Evolutionary conservation across 352 stramenopile genomes (phyloP), one percentile per base, ranked within the genome.

Genomic region (Phytophthora idaei): DNA sequence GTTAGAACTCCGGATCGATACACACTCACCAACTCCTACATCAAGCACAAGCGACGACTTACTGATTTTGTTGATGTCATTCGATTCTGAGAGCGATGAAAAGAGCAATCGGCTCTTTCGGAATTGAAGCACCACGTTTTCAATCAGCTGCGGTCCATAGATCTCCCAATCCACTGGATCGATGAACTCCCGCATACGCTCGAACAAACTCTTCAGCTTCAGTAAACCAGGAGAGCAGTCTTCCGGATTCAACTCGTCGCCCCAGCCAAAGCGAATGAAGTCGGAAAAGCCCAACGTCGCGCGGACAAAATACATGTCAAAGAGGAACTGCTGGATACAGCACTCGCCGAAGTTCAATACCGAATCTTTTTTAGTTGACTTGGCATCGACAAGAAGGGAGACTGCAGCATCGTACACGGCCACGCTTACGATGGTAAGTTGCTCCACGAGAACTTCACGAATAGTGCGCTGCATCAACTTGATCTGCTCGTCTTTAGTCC

Each of bases 91-190:
- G 7, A 96, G 59, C 46, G 85, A 93, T 36, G 87, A 94, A 57
- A 95, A 94, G n/a, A 96, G 75, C 31, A 96, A 51, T 7, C 89
- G 85, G 44, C 87, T 92, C 59, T 90, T 94, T 27, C 88, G 81
- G 50, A 94, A 96, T 77, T 95, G 89, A 27, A 92, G 59, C 50
- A 94, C 85, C 28, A 96, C 89, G 55, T 95, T 94, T 57, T 93
- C 81, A 41, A 94, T 89, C 31, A 96, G 69, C 58, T 94, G 85
- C 2, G 87, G 87, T 6, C 89, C 89, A 48, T 93, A 96, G 49
- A 96, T 92, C 64, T 96, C 89, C 89, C 89, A 96, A 63, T 96
- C 89, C 11, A 96, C 89, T 2, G 87, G 89, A 48, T 96, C 89
- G 14, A 96, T 78, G 41, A 93, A 96, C 36, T 92, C 87, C 9